A percentile compares a stretch with the other conserved stretches of the same genome.
Conservation (phyloP, 2,329 filamentous ascomycete species). For the Fusarium foetens region DNA sequence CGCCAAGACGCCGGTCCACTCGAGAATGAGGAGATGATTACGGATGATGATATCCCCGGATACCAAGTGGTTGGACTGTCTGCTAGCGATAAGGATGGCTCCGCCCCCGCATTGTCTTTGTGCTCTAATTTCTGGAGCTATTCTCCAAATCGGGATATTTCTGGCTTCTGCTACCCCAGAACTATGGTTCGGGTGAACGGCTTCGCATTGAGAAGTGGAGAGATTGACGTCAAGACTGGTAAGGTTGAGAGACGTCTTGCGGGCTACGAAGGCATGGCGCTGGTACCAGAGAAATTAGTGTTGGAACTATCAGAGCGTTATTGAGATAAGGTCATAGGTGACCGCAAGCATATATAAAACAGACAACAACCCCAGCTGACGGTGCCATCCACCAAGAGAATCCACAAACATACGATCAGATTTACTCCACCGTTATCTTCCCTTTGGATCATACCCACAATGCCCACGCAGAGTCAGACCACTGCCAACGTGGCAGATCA, state of each 20-base stretch:
- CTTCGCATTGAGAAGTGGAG: not conserved
- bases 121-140: not conserved
- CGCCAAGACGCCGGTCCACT: not conserved
- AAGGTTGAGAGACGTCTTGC: not conserved
- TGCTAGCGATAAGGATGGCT: not conserved
- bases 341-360: too few species aligned
- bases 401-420: too few species aligned
- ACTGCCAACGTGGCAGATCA: not conserved
- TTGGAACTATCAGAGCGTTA: too few species aligned
- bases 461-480: not conserved
- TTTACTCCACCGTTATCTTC: too few species aligned
- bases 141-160: not conserved
- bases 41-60: not conserved
- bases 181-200: not conserved
- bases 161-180: accelerated
- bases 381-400: too few species aligned
- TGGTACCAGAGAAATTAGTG: too few species aligned
- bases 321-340: too few species aligned
- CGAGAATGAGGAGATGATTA: not conserved
- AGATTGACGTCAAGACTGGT: not conserved
- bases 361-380: too few species aligned
- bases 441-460: not conserved
- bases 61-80: not conserved
- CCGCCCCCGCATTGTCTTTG: too few species aligned
- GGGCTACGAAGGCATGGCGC: too few species aligned